Conservation (phyloP, 306 rosid species). For the Prunus kanzakura region DNA sequence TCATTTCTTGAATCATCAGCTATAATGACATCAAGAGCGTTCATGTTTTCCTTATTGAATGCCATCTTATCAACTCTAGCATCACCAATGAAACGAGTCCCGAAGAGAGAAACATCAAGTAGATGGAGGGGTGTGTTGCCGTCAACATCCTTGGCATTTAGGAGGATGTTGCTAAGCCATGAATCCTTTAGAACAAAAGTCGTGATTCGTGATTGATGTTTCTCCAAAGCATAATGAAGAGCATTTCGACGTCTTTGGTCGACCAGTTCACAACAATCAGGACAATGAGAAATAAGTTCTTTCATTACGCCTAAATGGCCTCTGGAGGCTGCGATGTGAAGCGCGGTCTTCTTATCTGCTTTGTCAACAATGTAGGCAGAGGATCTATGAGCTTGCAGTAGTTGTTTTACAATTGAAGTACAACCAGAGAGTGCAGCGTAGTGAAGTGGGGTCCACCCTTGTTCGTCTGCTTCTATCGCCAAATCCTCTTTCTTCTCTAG, state of each 20-base stretch:
- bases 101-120: too few species aligned
- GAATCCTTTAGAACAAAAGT: neutral
- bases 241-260: neutral
- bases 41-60: neutral
- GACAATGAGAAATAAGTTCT: neutral
- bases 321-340: neutral
- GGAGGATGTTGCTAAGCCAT: neutral
- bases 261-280: neutral
- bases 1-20: neutral
- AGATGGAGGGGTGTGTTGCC: neutral
- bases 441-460: neutral
- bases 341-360: neutral
- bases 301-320: neutral
- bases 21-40: neutral
- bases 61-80: neutral
- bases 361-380: neutral
- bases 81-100: neutral
- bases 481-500: neutral
- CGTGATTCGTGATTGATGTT: accelerated
- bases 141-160: neutral
- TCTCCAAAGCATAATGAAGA: neutral
- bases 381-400: neutral
- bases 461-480: neutral
- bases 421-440: neutral
- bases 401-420: accelerated